phyloP scores from a whole-genome alignment of 2,329 filamentous ascomycete genomes.

The Fonsecaea erecta region DNA sequence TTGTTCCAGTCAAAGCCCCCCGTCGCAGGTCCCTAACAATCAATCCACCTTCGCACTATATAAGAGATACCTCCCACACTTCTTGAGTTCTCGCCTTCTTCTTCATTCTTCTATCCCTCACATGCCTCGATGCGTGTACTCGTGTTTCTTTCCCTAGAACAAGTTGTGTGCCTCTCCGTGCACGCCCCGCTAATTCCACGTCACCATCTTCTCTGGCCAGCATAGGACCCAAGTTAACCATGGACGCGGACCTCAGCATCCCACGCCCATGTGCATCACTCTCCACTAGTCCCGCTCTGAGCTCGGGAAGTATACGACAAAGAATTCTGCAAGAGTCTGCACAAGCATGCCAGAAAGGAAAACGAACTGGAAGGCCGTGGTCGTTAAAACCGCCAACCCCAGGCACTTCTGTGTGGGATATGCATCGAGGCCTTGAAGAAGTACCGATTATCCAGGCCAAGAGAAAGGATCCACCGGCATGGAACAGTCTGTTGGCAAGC shows the following conservation, averaged over 20 bases:
- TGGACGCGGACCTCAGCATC: not conserved
- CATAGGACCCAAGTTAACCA: slow-evolving; percentile 2
- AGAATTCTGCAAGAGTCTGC: not conserved
- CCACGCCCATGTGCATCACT: not conserved
- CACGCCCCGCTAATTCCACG: too few relatives aligned
- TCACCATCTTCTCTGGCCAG: too few relatives aligned
- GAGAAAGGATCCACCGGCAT: slow-evolving; percentile 1
- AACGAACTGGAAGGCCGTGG: not conserved
- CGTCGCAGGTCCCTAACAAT: too few relatives aligned
- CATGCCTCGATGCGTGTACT: too few relatives aligned
- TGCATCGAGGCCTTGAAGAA: not conserved
- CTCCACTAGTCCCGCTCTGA: not conserved
- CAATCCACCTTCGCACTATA: too few relatives aligned
- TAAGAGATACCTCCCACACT: too few relatives aligned
- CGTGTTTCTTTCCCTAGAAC: too few relatives aligned
- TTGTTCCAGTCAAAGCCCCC: too few relatives aligned
- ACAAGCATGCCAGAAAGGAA: not conserved
- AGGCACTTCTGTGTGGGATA: not conserved
- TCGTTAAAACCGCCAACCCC: not conserved
- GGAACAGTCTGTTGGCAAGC: not conserved
- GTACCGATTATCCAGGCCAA: not conserved
- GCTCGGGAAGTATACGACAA: not conserved
- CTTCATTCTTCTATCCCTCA: too few relatives aligned
- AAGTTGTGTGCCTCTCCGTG: too few relatives aligned
- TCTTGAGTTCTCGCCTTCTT: too few relatives aligned